These are phyloP conservation scores for Phaeosphaeriaceae sp. DNA, from an alignment of 2,329 filamentous ascomycete species.

Conservation along the genomic window DNA sequence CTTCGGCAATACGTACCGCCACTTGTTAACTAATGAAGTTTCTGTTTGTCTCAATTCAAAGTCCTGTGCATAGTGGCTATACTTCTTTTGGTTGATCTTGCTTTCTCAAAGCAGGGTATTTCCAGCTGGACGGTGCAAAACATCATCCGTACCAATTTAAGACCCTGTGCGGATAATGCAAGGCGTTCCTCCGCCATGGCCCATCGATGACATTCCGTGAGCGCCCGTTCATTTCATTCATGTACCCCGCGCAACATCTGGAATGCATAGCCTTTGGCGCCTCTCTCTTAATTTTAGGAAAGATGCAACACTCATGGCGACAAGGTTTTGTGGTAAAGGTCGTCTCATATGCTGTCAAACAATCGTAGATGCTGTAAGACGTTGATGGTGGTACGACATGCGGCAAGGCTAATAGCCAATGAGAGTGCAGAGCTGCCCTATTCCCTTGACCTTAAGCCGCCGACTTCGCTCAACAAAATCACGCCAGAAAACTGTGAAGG, in stretches of 20 bases:
- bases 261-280: not conserved
- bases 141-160: conserved; percentile 27
- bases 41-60: conserved; percentile 16
- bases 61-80: conserved; percentile 23
- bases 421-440: conserved; percentile 26
- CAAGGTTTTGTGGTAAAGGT: conserved; percentile 12
- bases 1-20: conserved; percentile 22
- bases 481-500: conserved; percentile 13
- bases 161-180: conserved; percentile 1
- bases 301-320: conserved; percentile 3
- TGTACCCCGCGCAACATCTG: not conserved
- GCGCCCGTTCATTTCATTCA: conserved; percentile 4
- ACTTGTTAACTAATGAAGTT: conserved; percentile 24
- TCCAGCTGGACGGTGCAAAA: conserved; percentile 27
- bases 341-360: conserved; percentile 25
- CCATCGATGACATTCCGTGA: not conserved
- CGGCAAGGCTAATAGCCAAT: conserved; percentile 29
- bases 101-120: conserved; percentile 33
- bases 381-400: conserved; percentile 27
- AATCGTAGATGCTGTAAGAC: conserved; percentile 32
- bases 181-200: conserved; percentile 1
- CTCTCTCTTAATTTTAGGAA: not conserved
- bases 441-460: conserved; percentile 31
- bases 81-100: conserved; percentile 25
- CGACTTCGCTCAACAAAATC: conserved; percentile 34